phyloP scores from a whole-genome alignment of 805 yeast species.

The Starmera caribaea region DNA sequence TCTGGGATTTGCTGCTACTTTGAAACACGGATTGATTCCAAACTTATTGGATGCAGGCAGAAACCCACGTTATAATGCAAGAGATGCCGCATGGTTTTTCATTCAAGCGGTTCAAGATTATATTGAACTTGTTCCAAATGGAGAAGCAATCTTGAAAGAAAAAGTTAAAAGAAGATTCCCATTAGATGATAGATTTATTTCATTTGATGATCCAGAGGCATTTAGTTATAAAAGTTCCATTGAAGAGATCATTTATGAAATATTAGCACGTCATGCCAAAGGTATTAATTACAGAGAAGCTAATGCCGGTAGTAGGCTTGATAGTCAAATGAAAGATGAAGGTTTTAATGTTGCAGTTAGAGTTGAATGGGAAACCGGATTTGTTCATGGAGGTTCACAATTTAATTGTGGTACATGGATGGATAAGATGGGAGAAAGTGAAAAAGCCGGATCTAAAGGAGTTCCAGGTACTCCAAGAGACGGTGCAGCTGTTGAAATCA shows the following conservation, averaged over 20 bases:
- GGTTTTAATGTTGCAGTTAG: slow-evolving; percentile 79
- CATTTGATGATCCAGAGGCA: slow-evolving; percentile 63
- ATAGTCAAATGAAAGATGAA: slow-evolving; percentile 84
- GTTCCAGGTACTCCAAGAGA: slow-evolving; percentile 96
- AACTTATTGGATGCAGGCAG: slow-evolving; percentile 87
- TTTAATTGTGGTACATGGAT: slow-evolving; percentile 98
- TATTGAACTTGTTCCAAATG: slow-evolving; percentile 56
- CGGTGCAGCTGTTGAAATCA: slow-evolving; percentile 92
- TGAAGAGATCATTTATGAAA: slow-evolving; percentile 73
- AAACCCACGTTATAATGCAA: slow-evolving; percentile 89
- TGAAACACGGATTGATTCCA: slow-evolving; percentile 93
- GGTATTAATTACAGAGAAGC: slow-evolving; percentile 90
- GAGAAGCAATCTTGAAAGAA: slow-evolving; percentile 55
- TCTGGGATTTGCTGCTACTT: slow-evolving; percentile 77
- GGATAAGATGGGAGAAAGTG: slow-evolving; percentile 99
- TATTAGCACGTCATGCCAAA: slow-evolving; percentile 76
- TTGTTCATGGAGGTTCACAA: slow-evolving; percentile 86
- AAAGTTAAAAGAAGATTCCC: slow-evolving; percentile 82
- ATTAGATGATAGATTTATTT: slow-evolving; percentile 69
- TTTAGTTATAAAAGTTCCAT: slow-evolving; percentile 63
- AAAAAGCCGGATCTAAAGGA: slow-evolving; percentile 75
- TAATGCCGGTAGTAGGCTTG: slow-evolving; percentile 83
- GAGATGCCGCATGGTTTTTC: slow-evolving; percentile 97
- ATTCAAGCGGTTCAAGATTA: slow-evolving; percentile 85
- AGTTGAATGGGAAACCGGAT: slow-evolving; percentile 86